Evolutionary conservation across 306 rosid genomes (phyloP).

Genomic region (Amphicarpaea edgeworthii): DNA sequence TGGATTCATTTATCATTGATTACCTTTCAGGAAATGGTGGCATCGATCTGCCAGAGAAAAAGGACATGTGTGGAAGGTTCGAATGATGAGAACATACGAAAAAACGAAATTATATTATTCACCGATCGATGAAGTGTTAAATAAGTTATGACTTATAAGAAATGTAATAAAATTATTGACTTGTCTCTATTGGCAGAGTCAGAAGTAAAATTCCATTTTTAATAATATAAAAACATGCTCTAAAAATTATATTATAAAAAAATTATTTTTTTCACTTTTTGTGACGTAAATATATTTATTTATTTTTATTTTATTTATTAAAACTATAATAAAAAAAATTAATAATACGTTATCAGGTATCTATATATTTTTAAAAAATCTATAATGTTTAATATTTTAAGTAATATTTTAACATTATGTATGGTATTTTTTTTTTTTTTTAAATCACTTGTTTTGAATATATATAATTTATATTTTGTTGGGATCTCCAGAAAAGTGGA

Average conservation of each 20-base stretch:
- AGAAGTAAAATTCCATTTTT: neutral
- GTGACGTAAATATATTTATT: neutral
- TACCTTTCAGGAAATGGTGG: slow-evolving; percentile 2
- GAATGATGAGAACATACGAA: neutral
- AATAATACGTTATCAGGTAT: neutral
- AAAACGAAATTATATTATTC: neutral
- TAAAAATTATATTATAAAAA: neutral
- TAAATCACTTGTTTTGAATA: neutral
- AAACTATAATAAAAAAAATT: neutral
- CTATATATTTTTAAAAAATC: neutral
- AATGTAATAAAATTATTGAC: neutral
- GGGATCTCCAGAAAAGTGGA: neutral
- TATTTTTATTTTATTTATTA: neutral
- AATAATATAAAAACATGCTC: neutral
- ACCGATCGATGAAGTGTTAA: neutral
- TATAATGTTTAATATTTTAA: neutral
- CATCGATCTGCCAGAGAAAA: slow-evolving; percentile 9
- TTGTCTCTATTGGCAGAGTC: neutral
- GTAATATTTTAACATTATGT: neutral
- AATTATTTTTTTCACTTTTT: neutral
- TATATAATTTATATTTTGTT: neutral
- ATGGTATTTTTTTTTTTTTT: neutral
- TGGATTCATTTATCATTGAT: neutral
- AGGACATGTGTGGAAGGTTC: neutral
- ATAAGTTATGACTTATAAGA: slow-evolving; percentile 4